These are phyloP conservation scores for Diatrype stigma DNA, from an alignment of 2,329 filamentous ascomycete species.

Conservation along the genomic window DNA sequence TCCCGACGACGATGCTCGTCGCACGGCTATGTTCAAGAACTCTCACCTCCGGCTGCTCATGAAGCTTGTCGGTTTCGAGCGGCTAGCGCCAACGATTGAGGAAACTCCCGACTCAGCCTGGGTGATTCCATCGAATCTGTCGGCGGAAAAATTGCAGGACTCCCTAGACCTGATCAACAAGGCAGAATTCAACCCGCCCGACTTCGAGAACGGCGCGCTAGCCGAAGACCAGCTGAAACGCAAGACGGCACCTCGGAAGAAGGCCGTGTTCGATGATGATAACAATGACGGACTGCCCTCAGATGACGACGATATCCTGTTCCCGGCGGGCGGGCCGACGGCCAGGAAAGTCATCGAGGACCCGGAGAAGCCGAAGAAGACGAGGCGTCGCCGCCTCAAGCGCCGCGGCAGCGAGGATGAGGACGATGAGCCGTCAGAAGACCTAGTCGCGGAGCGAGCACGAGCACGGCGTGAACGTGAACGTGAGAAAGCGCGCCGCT, in stretches of 20 bases:
- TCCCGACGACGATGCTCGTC: slow-evolving; percentile 61
- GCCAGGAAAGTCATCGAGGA: slow-evolving; percentile 48
- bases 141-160: slow-evolving; percentile 63
- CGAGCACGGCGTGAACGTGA: slow-evolving; percentile 62
- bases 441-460: slow-evolving; percentile 61
- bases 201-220: slow-evolving; percentile 68
- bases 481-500: slow-evolving; percentile 69
- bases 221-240: slow-evolving; percentile 78
- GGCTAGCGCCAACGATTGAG: slow-evolving; percentile 49
- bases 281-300: slow-evolving; percentile 31
- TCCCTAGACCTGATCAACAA: slow-evolving; percentile 69
- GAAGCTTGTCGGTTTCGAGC: slow-evolving; percentile 67
- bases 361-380: slow-evolving; percentile 55
- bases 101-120: slow-evolving; percentile 75
- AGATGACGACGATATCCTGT: slow-evolving; percentile 58
- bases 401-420: slow-evolving; percentile 45
- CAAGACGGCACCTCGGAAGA: slow-evolving; percentile 54
- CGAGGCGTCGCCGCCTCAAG: slow-evolving; percentile 47
- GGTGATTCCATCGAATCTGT: slow-evolving; percentile 66
- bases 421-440: slow-evolving; percentile 48
- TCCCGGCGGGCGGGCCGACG: slow-evolving; percentile 66
- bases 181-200: slow-evolving; percentile 72
- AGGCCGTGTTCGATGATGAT: slow-evolving; percentile 63
- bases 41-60: slow-evolving; percentile 82
- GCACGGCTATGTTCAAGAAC: slow-evolving; percentile 81